Conservation (phyloP, 2,329 filamentous ascomycete species). For the Apiospora phragmitis region DNA sequence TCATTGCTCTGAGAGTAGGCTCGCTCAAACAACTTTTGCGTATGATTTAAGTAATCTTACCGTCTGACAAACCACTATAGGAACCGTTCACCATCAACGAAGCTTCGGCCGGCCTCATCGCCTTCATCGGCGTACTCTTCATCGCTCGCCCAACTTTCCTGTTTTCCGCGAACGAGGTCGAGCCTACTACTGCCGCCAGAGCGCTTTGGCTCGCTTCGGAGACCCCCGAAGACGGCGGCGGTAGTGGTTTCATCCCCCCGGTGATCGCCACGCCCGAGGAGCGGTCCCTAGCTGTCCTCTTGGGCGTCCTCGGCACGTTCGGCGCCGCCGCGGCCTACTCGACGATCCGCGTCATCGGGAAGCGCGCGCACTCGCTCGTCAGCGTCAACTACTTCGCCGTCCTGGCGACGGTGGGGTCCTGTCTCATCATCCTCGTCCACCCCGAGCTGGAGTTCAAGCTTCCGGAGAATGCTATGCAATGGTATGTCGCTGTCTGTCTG, state of each 20-base stretch:
- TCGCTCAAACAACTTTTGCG: background rate
- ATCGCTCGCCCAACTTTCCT: constrained; percentile 70
- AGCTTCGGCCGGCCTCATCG: constrained; percentile 67
- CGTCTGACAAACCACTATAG: constrained; percentile 37
- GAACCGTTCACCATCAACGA: constrained; percentile 74
- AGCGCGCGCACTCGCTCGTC: constrained; percentile 72
- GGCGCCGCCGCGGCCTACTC: constrained; percentile 70
- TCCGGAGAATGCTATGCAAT: constrained; percentile 42
- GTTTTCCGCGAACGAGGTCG: constrained; percentile 37
- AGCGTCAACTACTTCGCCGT: constrained; percentile 77
- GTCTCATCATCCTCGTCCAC: constrained; percentile 54
- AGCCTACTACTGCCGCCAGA: background rate
- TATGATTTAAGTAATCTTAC: background rate
- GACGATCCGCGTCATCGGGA: constrained; percentile 73
- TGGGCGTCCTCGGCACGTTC: constrained; percentile 69
- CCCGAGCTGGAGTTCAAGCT: constrained; percentile 42
- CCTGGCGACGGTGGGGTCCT: constrained; percentile 65
- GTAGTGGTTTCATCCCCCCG: constrained; percentile 18
- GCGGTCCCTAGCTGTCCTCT: constrained; percentile 63
- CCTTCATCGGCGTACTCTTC: constrained; percentile 70
- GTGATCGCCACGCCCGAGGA: constrained; percentile 53
- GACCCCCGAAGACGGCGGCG: background rate
- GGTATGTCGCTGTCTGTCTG: constrained; percentile 32
- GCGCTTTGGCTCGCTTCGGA: constrained; percentile 16
- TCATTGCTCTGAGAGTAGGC: constrained; percentile 49